Percentiles rank a stretch among this genome's conserved stretches.
Conservation (phyloP, 345 rosid species). For the Murraya paniculata region DNA sequence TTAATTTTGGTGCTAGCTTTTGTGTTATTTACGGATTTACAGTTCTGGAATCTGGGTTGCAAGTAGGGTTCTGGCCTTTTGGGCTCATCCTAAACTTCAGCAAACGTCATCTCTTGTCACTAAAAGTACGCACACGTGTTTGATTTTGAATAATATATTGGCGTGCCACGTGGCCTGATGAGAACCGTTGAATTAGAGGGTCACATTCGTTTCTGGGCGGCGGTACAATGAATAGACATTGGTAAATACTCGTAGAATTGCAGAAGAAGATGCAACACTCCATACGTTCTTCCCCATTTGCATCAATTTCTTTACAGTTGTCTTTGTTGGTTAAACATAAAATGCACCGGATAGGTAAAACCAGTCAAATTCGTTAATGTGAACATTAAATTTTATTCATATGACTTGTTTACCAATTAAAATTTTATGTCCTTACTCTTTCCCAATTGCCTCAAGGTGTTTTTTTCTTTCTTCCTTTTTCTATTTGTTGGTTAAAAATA, state of each 20-base stretch:
- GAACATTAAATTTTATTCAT: not conserved
- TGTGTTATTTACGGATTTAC: slow-evolving; percentile 17
- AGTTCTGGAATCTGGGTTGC: not conserved
- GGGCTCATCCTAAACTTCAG: not conserved
- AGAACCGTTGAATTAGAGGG: not conserved
- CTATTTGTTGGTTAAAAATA: too few species aligned
- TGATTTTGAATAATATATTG: not conserved
- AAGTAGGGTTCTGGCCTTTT: not conserved
- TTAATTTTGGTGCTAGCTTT: slow-evolving; percentile 2
- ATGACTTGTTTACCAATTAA: not conserved
- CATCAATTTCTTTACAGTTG: too few species aligned
- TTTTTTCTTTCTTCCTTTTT: too few species aligned
- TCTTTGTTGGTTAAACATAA: too few species aligned
- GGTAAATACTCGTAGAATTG: not conserved
- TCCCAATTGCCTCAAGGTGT: too few species aligned
- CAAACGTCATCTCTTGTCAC: too few species aligned
- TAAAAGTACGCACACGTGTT: not conserved
- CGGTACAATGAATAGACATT: too few species aligned
- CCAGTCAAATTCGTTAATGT: not conserved
- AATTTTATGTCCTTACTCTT: not conserved
- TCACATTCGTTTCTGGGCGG: not conserved
- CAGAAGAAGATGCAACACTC: not conserved
- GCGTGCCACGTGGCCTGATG: not conserved
- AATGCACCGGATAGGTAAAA: too few species aligned
- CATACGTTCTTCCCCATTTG: not conserved